Evolutionary conservation across 1,284 basidiomycete species (phyloP), one percentile per base, ranked within the genome.

Genomic region (Schizopora paradoxa): DNA sequence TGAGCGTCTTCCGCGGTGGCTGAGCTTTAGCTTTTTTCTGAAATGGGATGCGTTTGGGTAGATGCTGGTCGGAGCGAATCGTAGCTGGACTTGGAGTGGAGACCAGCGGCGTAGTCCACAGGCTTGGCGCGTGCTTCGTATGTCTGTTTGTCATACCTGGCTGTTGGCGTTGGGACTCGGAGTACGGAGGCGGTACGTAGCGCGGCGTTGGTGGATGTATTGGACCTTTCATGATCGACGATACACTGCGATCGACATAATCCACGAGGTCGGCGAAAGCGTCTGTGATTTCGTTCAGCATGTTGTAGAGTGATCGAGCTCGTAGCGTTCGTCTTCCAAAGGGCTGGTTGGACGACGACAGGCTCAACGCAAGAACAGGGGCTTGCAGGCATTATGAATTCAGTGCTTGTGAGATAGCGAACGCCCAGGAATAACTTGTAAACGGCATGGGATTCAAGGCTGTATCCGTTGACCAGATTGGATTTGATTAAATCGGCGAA

Each of bases 181-280:
- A 26, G 22, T 11, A 35, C 10, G 43, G 10, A 27, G 14, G 44
- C 35, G 44, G 4, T 3, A 35, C 7, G 10, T 10, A 22, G 11
- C 7, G 33, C 14, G 11, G 33, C 4, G 33, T 35, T 16, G 28
- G 6, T 2, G 45, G 45, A 6, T 38, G 45, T 40, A 38, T 41
- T 19, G 38, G 45, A 11, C 41, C 45, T 11, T 21, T 40, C 25
- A 47, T 41, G 18, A 41, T 18, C 18, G 25, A 41, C 23, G 45
- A 28, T 26, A 47, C 5, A n/a, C 39, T 35, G 7, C 39, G 45
- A 21, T 47, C 45, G n/a, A 27, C 45, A 27, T 36, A 22, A n/a
- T 40, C 22, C 14, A 41, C 29, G 21, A 47, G 26, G 22, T 47
- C 45, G 6, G 23, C 27, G 23, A 47, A 5, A n/a, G 38, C 23